Conservation (phyloP, 257 asterid genomes). For the Vinca minor region DNA sequence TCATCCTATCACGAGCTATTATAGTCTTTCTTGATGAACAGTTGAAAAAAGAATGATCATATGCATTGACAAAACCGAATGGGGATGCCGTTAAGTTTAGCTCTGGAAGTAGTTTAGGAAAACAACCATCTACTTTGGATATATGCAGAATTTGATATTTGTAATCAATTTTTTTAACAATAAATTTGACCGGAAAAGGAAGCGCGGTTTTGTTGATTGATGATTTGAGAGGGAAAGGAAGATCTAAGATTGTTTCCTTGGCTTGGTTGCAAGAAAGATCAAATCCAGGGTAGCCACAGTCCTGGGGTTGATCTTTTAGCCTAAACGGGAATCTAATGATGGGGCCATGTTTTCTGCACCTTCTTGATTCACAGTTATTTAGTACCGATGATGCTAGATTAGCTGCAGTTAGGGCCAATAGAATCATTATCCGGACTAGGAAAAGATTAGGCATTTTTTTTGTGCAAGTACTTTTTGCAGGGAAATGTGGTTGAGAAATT, state of each 20-base stretch:
- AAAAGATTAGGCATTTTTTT: background rate
- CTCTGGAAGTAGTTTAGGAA: background rate
- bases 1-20: too few relatives aligned
- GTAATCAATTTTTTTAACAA: slow-evolving; percentile 3
- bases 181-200: too few relatives aligned
- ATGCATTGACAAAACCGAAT: background rate
- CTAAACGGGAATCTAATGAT: slow-evolving; percentile 4
- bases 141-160: background rate
- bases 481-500: too few relatives aligned
- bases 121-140: slow-evolving; percentile 1
- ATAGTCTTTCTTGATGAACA: background rate
- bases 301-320: background rate
- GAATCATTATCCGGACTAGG: background rate
- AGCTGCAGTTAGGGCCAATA: background rate
- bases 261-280: slow-evolving; percentile 3
- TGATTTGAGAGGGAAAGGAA: background rate
- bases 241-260: slow-evolving; percentile 5
- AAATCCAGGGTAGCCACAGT: slow-evolving; percentile 11
- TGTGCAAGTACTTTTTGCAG: background rate
- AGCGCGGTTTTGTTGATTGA: background rate
- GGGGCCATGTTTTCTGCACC: slow-evolving; percentile 1
- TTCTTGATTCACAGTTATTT: too few relatives aligned
- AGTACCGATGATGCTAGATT: background rate
- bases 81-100: slow-evolving; percentile 12
- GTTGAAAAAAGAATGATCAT: background rate